Percentiles rank a stretch among this genome's conserved stretches.
These are phyloP conservation scores for Plasmodium cynomolgi DNA, from an alignment of 169 alveolate species.

Conservation along the genomic window DNA sequence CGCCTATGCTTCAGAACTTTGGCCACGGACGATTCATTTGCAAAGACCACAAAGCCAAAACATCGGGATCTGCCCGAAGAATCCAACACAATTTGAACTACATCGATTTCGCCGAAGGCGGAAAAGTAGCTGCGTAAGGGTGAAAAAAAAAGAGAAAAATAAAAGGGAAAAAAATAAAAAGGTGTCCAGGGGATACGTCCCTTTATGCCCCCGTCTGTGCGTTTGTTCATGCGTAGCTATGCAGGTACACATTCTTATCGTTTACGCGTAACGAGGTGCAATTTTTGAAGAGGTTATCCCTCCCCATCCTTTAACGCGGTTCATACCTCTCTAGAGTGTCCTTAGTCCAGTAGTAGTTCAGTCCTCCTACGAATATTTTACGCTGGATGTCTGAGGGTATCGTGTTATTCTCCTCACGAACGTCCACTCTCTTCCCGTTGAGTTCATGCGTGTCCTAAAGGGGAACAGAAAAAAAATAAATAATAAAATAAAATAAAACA, in stretches of 20 bases:
- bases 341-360: constrained; percentile 66
- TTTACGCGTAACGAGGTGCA: not conserved
- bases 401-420: constrained; percentile 66
- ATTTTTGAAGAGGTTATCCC: not conserved
- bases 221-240: not conserved
- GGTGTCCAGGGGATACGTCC: not conserved
- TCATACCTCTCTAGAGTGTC: constrained; percentile 63
- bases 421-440: constrained; percentile 67
- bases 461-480: not conserved
- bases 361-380: constrained; percentile 66
- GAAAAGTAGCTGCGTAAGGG: constrained; percentile 37
- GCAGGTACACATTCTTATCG: not conserved
- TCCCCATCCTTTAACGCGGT: not conserved
- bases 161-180: not conserved
- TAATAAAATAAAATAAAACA: not conserved
- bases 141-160: not conserved
- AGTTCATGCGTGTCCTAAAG: constrained; percentile 50
- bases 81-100: constrained; percentile 61
- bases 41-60: constrained; percentile 62
- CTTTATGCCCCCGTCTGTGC: not conserved
- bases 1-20: constrained; percentile 55
- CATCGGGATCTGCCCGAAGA: constrained; percentile 66
- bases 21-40: constrained; percentile 53
- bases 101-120: constrained; percentile 49
- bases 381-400: constrained; percentile 64